These are phyloP conservation scores for Serendipita sp. DNA, from an alignment of 1,284 basidiomycete genomes.

Conservation along the genomic window DNA sequence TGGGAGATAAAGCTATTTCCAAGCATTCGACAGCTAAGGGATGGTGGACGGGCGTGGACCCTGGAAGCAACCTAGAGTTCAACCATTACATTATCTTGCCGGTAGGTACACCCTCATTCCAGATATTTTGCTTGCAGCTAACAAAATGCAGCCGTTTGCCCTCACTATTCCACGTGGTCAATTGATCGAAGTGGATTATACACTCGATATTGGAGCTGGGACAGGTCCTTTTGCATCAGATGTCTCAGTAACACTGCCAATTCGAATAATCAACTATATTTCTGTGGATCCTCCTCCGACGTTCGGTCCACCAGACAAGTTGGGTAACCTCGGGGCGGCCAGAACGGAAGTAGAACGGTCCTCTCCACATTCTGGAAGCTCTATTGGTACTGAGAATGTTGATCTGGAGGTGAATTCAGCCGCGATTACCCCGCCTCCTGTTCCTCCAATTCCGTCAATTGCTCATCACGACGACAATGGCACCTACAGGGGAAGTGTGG, in stretches of 20 bases:
- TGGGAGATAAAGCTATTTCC: slow-evolving; percentile 46
- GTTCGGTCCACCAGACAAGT: background rate
- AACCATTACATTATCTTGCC: slow-evolving; percentile 54
- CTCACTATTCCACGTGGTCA: slow-evolving; percentile 61
- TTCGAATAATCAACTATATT: slow-evolving; percentile 63
- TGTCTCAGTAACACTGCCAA: slow-evolving; percentile 51
- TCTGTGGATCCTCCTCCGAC: slow-evolving; percentile 62
- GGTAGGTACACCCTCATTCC: slow-evolving; percentile 32
- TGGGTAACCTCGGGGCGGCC: background rate
- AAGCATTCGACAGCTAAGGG: slow-evolving; percentile 69
- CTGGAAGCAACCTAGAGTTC: slow-evolving; percentile 47
- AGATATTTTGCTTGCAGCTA: background rate
- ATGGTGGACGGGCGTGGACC: slow-evolving; percentile 72
- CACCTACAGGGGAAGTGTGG: background rate
- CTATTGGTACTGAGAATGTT: no score
- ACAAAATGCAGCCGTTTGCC: slow-evolving; percentile 41
- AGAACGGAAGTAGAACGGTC: background rate
- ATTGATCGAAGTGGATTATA: slow-evolving; percentile 70
- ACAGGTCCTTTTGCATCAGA: slow-evolving; percentile 51
- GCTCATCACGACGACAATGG: background rate
- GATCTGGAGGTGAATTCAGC: no score
- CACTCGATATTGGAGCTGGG: slow-evolving; percentile 56
- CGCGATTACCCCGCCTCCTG: background rate
- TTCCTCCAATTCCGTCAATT: background rate
- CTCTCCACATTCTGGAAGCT: no score